Evolutionary conservation across 345 rosid species (phyloP), one percentile per base, ranked within the genome.

Genomic region (Brassica rapa): DNA sequence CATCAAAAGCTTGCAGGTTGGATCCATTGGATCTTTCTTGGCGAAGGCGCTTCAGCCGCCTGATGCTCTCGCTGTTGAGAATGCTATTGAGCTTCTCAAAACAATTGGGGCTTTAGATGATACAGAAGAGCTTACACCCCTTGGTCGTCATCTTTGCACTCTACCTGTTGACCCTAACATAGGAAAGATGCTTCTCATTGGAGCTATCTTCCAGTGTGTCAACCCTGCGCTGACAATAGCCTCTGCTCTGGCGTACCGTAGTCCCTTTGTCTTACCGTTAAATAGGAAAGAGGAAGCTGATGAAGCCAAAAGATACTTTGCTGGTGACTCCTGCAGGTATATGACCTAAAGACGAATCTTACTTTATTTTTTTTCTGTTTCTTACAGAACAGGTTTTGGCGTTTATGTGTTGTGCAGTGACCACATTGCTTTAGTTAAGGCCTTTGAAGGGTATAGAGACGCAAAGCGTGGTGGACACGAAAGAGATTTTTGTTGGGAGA

Each of bases 41-140:
- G 88, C 93, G 9, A 92, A 92, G 94, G 98, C 98, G 35, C 90
- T 92, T 70, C 97, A 94, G 90, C 98, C 98, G 4, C 98, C 98
- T 30, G 97, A 94, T 84, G 71, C 92, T 69, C 98, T 94, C 65
- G 84, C 98, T 82, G 98, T 92, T 76, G 89, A 94, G 82, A 94
- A 94, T 87, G 98, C 98, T 12, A 85, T 94, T 72, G 98, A 92
- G 56, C 97, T 94, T 70, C 98, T 94, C 73, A 92, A 91, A 83
- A 91, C 98, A 66, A 87, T 87, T 71, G 98, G 98, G 30, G 95
- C 97, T 76, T 87, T 94, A 68, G 88, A 93, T 85, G 98, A 92
- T 67, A 56, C 66, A 53, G 98, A 94, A 82, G 93, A 85, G 55
- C 98, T 94, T 82, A 94, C 98, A 73, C 90, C 98, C 25, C 95